Conservation (phyloP, 2,329 filamentous ascomycete species). For the Botryotinia calthae region DNA sequence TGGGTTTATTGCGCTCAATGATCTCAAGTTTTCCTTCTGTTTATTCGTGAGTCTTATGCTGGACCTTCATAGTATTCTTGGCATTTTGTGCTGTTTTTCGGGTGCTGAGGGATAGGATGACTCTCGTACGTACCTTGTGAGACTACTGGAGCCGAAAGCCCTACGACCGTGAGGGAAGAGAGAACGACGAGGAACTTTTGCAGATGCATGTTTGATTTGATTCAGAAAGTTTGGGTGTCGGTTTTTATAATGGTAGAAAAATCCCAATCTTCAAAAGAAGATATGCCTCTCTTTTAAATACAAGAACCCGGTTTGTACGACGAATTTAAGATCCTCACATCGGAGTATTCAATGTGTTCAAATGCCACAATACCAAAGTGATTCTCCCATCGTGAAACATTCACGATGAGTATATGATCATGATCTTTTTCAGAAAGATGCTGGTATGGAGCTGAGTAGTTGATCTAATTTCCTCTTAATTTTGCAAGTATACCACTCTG, state of each 20-base stretch:
- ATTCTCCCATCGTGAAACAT: neutral
- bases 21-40: neutral
- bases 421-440: neutral
- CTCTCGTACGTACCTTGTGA: neutral
- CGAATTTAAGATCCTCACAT: neutral
- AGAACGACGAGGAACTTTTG: neutral
- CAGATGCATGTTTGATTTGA: neutral
- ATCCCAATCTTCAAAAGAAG: neutral
- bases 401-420: neutral
- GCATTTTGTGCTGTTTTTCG: neutral
- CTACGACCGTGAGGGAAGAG: neutral
- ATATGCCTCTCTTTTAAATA: neutral
- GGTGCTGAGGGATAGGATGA: neutral
- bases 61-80: neutral
- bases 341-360: neutral
- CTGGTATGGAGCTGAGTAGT: neutral
- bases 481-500: neutral
- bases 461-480: neutral
- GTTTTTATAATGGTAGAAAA: fast-evolving
- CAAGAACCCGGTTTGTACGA: neutral
- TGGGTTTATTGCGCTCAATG: neutral
- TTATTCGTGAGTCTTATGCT: neutral
- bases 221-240: fast-evolving
- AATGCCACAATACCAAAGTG: neutral
- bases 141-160: neutral